Percentiles rank a stretch among this genome's conserved stretches.
Evolutionary conservation across 345 rosid genomes (phyloP).

Genomic region (Eucalyptus albens): DNA sequence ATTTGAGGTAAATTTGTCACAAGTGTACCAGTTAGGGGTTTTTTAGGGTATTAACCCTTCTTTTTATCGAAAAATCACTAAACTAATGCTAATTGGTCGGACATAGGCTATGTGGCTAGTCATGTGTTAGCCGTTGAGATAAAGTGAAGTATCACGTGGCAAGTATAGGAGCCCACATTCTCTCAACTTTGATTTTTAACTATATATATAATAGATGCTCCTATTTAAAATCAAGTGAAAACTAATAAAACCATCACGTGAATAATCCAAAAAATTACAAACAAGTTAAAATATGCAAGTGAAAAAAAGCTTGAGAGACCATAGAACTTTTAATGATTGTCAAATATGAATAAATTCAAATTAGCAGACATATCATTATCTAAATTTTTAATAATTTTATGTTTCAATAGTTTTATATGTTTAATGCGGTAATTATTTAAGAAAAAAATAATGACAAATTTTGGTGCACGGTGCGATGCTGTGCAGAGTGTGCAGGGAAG

Average conservation of each 20-base stretch:
- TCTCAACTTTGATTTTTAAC: not conserved
- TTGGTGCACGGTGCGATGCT: not conserved
- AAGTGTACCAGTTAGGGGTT: no score
- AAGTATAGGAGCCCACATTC: not conserved
- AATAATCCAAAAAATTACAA: not conserved
- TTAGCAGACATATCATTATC: not conserved
- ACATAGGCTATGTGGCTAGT: not conserved
- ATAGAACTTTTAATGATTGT: not conserved
- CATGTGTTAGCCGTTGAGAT: not conserved
- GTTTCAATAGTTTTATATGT: not conserved
- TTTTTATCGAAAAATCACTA: not conserved
- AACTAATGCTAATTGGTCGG: not conserved
- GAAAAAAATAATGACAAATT: not conserved
- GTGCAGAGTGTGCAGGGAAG: not conserved
- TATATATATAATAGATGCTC: not conserved
- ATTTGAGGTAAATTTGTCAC: no score
- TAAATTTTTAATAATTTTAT: not conserved
- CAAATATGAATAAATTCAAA: not conserved
- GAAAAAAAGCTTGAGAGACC: not conserved
- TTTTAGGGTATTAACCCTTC: no score
- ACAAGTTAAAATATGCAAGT: not conserved
- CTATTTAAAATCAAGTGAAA: not conserved
- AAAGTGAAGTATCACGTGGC: not conserved
- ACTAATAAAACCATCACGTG: not conserved
- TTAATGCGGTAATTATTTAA: not conserved